These are phyloP conservation scores for Urochloa ruziziensis DNA, from an alignment of 176 grass and related monocot genomes.

Conservation along the genomic window DNA sequence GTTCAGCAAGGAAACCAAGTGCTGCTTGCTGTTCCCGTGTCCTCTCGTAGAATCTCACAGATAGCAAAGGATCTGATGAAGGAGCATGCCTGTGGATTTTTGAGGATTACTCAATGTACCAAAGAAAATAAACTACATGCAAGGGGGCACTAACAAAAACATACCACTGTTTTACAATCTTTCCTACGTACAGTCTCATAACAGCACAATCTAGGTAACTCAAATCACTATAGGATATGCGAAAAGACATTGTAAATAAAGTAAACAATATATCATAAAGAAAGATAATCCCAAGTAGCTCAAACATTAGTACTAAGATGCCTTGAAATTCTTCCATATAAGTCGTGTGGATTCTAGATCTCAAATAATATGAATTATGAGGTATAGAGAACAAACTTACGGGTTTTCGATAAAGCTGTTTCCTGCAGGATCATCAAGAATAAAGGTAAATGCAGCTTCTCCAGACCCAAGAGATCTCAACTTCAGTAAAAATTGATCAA, in stretches of 20 bases:
- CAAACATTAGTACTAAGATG: neutral
- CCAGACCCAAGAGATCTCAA: constrained; percentile 68
- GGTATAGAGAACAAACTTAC: constrained; percentile 45
- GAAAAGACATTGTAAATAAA: neutral
- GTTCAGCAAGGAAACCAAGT: constrained; percentile 90
- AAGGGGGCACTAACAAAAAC: neutral
- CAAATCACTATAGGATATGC: neutral
- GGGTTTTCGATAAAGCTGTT: constrained; percentile 95
- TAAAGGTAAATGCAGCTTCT: constrained; percentile 71
- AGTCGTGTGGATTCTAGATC: neutral
- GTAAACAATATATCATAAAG: neutral
- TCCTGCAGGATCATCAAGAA: constrained; percentile 91
- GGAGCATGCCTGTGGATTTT: constrained; percentile 58
- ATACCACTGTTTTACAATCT: neutral
- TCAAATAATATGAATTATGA: constrained; percentile 8
- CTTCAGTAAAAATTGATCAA: constrained; percentile 84
- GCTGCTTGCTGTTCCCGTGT: constrained; percentile 71
- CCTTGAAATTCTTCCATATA: neutral
- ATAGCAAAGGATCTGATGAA: constrained; percentile 71
- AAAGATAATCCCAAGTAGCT: neutral
- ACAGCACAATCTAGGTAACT: neutral
- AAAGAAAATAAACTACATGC: neutral
- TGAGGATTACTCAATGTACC: neutral
- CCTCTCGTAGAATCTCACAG: constrained; percentile 79
- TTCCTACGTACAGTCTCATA: neutral